Conservation (phyloP, 805 yeast genomes). For the Metschnikowia amazonensis region DNA sequence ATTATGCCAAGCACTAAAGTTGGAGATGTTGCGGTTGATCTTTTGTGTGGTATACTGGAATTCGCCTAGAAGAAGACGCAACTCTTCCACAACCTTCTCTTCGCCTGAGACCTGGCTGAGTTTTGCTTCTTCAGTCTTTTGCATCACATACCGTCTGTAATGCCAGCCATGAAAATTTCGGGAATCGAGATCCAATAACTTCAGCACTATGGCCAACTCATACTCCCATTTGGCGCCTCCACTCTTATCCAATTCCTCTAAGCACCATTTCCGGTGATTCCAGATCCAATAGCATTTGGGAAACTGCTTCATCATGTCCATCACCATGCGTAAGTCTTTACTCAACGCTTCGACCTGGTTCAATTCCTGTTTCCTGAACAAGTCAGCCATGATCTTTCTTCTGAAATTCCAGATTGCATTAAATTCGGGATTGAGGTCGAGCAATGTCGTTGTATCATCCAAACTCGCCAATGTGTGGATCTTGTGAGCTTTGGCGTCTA, state of each 20-base stretch:
- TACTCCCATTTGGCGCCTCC: conserved; percentile 57
- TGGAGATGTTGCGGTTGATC: conserved; percentile 81
- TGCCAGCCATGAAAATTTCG: conserved; percentile 97
- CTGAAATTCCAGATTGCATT: conserved; percentile 90
- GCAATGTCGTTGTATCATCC: conserved; percentile 51
- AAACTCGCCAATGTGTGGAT: conserved; percentile 36
- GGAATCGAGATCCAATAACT: conserved; percentile 65
- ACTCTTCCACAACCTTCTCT: background rate
- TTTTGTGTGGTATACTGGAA: conserved; percentile 72
- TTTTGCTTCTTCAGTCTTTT: conserved; percentile 28
- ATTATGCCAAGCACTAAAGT: conserved; percentile 95
- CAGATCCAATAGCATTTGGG: conserved; percentile 98
- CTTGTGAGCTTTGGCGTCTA: conserved; percentile 26
- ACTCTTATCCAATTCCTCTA: conserved; percentile 43
- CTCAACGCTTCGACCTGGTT: conserved; percentile 28
- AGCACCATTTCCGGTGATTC: conserved; percentile 87
- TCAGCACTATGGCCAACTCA: conserved; percentile 68
- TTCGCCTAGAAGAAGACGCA: conserved; percentile 42
- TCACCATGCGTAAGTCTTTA: conserved; percentile 59
- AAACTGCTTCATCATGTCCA: conserved; percentile 52
- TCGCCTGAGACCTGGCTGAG: conserved; percentile 1
- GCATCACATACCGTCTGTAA: conserved; percentile 72
- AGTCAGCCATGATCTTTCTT: conserved; percentile 55
- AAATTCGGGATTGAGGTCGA: conserved; percentile 75
- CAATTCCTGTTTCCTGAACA: conserved; percentile 20